These are phyloP conservation scores for Epichloe gansuensis DNA, from an alignment of 2,329 filamentous ascomycete genomes.

Conservation along the genomic window DNA sequence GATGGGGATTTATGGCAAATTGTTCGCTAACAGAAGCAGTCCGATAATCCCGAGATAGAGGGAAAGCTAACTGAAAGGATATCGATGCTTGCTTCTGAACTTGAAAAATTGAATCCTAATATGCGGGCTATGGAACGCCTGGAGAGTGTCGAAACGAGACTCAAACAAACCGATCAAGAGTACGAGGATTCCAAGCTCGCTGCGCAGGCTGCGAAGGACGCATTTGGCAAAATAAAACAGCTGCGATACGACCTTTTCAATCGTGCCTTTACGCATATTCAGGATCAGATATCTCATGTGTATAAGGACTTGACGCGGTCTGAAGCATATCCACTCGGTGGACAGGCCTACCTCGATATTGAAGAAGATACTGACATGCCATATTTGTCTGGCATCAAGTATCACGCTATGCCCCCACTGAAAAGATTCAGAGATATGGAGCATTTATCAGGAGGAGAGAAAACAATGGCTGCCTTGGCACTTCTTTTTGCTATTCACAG, in stretches of 20 bases:
- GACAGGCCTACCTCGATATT: conserved; percentile 77
- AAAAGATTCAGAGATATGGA: conserved; percentile 99
- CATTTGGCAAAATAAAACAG: conserved; percentile 70
- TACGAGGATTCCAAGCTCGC: conserved; percentile 72
- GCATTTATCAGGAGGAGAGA: conserved; percentile 93
- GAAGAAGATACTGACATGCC: conserved; percentile 91
- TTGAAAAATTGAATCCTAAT: conserved; percentile 93
- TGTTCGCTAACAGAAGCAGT: conserved; percentile 40
- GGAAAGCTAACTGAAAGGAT: conserved; percentile 69
- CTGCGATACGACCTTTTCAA: conserved; percentile 85
- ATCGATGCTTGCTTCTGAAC: conserved; percentile 55
- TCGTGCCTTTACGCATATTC: conserved; percentile 88
- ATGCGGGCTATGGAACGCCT: conserved; percentile 91
- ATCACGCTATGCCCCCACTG: conserved; percentile 95
- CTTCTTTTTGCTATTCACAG: conserved; percentile 93
- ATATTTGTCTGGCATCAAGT: conserved; percentile 91
- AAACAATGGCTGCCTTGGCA: conserved; percentile 96
- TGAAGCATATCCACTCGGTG: conserved; percentile 84
- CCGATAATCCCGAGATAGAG: conserved; percentile 58
- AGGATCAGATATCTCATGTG: conserved; percentile 82
- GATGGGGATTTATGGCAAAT: not conserved
- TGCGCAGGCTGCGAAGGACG: conserved; percentile 64
- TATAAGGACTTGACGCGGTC: conserved; percentile 93
- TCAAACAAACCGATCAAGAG: conserved; percentile 75
- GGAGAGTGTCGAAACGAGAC: conserved; percentile 69